phyloP scores from a whole-genome alignment of 1,139 yeast species.

The Yamadazyma atlantica region DNA sequence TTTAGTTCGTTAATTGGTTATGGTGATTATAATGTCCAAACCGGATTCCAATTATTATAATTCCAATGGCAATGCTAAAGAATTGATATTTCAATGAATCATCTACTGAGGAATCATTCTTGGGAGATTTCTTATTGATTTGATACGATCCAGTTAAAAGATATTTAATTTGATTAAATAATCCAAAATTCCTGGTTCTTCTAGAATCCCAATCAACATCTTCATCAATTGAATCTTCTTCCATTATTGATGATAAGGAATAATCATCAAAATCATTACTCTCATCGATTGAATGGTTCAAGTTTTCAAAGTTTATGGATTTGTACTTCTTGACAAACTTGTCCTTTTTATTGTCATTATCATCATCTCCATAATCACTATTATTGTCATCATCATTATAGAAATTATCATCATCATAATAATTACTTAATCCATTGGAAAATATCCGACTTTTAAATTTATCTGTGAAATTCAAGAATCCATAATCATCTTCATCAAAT shows the following conservation, averaged over 20 bases:
- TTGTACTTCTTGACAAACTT: conserved; percentile 2
- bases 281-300: background rate
- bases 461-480: conserved; percentile 33
- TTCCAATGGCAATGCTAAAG: conserved; percentile 45
- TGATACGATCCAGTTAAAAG: conserved; percentile 34
- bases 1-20: background rate
- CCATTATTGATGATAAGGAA: background rate
- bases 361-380: conserved; percentile 6
- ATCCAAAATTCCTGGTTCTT: conserved; percentile 22
- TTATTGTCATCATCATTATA: conserved; percentile 8
- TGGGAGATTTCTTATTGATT: conserved; percentile 19
- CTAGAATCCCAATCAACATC: conserved; percentile 18
- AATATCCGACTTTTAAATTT: conserved; percentile 30
- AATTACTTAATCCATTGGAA: conserved; percentile 29
- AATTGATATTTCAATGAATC: conserved; percentile 46
- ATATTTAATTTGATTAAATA: conserved; percentile 36
- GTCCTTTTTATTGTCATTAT: conserved; percentile 8
- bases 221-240: conserved; percentile 12
- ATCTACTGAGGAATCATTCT: conserved; percentile 32
- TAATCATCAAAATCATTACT: conserved; percentile 1
- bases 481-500: conserved; percentile 26
- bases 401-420: conserved; percentile 21
- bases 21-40: conserved; percentile 28
- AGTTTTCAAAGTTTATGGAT: conserved; percentile 14
- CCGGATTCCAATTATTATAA: conserved; percentile 41